phyloP scores from a whole-genome alignment of 345 rosid species.

The Adansonia digitata region DNA sequence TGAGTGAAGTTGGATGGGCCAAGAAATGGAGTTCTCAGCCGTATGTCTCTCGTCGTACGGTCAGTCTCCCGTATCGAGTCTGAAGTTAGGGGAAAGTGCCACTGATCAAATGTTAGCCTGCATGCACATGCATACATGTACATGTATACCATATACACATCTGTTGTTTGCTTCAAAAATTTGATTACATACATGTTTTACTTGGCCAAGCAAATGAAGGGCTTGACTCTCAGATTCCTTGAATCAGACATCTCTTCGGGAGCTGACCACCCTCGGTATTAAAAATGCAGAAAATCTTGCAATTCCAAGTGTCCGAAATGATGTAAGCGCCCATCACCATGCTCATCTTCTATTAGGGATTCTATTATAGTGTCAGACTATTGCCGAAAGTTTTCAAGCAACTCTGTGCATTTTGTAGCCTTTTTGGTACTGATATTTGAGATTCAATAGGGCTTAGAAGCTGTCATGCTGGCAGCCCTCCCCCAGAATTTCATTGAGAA shows the following conservation, averaged over 20 bases:
- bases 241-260: conserved; percentile 73
- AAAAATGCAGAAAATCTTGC: conserved; percentile 89
- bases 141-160: neutral
- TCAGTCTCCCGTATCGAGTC: conserved; percentile 37
- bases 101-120: conserved; percentile 17
- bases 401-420: too few relatives aligned
- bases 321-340: conserved; percentile 48
- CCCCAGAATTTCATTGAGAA: too few relatives aligned
- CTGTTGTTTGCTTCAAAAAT: conserved; percentile 5
- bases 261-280: conserved; percentile 72
- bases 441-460: too few relatives aligned
- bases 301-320: conserved; percentile 92
- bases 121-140: conserved; percentile 13
- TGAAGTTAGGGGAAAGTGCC: conserved; percentile 21
- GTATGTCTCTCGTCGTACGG: conserved; percentile 90
- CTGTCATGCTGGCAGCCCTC: too few relatives aligned
- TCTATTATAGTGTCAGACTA: neutral
- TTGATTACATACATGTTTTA: neutral
- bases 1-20: conserved; percentile 78
- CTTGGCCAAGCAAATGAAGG: neutral
- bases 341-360: neutral
- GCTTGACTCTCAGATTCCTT: conserved; percentile 3
- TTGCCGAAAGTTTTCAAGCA: neutral
- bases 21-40: conserved; percentile 96
- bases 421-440: too few relatives aligned